Conservation (phyloP, 2,329 filamentous ascomycete genomes). For the Alternaria consortialis region DNA sequence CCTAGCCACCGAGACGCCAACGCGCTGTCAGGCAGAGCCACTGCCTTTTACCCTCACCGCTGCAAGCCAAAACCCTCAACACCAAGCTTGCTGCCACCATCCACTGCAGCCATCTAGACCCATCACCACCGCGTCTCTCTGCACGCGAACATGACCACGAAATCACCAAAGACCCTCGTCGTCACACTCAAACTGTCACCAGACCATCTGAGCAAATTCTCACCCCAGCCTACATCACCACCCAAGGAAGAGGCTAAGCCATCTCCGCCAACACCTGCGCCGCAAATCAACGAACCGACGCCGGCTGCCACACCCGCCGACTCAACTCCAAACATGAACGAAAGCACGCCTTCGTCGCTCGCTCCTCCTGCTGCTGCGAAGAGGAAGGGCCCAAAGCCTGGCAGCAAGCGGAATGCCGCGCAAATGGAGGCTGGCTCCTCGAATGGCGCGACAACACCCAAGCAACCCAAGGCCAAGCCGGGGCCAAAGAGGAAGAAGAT, state of each 20-base stretch:
- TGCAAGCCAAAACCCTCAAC: conserved; percentile 8
- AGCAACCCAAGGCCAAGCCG: conserved; percentile 78
- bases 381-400: conserved; percentile 77
- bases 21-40: conserved; percentile 22
- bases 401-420: conserved; percentile 65
- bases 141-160: conserved; percentile 46
- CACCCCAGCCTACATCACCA: conserved; percentile 34
- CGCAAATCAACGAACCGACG: conserved; percentile 48
- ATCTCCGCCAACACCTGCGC: conserved; percentile 49
- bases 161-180: conserved; percentile 43
- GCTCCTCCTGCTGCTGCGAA: conserved; percentile 62
- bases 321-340: conserved; percentile 47
- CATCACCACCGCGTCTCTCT: conserved; percentile 33
- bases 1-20: conserved; percentile 14
- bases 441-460: conserved; percentile 61
- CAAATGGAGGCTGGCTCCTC: conserved; percentile 61
- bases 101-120: conserved; percentile 26
- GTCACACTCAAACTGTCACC: conserved; percentile 48
- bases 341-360: conserved; percentile 50
- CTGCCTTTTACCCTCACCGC: conserved; percentile 14
- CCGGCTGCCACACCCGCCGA: conserved; percentile 54
- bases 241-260: conserved; percentile 48
- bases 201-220: conserved; percentile 41
- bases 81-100: conserved; percentile 22
- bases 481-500: conserved; percentile 93